These are phyloP conservation scores for Verticillium albo-atrum DNA, from an alignment of 2,329 filamentous ascomycete genomes.

Conservation along the genomic window DNA sequence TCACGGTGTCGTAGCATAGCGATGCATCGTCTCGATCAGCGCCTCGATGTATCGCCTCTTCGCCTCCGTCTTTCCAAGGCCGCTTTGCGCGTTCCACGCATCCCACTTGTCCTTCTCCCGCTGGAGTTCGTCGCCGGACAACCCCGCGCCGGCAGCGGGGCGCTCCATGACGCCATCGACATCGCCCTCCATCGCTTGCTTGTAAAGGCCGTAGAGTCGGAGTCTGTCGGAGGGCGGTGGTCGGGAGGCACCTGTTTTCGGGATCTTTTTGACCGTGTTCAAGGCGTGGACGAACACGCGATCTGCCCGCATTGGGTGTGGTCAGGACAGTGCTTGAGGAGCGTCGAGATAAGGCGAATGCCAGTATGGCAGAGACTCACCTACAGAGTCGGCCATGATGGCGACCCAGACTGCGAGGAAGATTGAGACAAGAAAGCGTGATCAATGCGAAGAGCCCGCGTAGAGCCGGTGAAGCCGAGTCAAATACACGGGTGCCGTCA, in stretches of 20 bases:
- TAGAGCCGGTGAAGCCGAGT: not conserved
- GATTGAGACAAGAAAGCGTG: not conserved
- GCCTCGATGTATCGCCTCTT: conserved; percentile 93
- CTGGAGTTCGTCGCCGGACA: conserved; percentile 48
- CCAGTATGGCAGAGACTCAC: conserved; percentile 17
- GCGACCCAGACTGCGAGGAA: not conserved
- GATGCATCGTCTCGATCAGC: conserved; percentile 94
- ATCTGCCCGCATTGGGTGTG: conserved; percentile 49
- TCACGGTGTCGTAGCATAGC: conserved; percentile 81
- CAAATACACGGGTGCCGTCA: not conserved
- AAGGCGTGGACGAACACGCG: conserved; percentile 98
- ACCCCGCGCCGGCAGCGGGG: conserved; percentile 50
- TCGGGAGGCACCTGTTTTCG: conserved; percentile 84
- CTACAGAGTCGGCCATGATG: conserved; percentile 34
- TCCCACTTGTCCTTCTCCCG: conserved; percentile 75
- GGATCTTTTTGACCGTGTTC: conserved; percentile 97
- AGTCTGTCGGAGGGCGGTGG: conserved; percentile 82
- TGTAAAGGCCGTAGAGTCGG: conserved; percentile 95
- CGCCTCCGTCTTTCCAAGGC: conserved; percentile 81
- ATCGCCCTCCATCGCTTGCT: conserved; percentile 98
- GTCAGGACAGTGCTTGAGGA: not conserved
- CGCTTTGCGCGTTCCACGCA: conserved; percentile 87
- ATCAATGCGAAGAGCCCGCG: not conserved
- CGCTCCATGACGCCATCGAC: conserved; percentile 91
- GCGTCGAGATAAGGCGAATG: not conserved